Conservation (phyloP, 2,329 filamentous ascomycete genomes). For the Colletotrichum eremochloae region DNA sequence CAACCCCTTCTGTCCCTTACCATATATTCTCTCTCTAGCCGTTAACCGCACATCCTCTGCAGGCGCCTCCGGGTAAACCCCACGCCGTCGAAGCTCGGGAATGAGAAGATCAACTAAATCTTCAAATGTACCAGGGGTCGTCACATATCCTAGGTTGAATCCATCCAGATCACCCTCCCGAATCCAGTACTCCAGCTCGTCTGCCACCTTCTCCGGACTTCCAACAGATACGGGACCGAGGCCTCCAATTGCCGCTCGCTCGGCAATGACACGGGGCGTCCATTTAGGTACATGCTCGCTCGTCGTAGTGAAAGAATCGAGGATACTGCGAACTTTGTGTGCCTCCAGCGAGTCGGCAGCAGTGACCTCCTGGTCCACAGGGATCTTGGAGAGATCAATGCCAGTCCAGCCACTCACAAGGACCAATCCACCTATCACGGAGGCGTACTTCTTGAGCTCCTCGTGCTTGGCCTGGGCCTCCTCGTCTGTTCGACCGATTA, state of each 20-base stretch:
- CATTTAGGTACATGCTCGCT: constrained; percentile 59
- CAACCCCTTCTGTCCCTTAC: constrained; percentile 68
- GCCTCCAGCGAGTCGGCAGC: constrained; percentile 67
- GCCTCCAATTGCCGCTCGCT: constrained; percentile 58
- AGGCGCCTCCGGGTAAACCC: constrained; percentile 49
- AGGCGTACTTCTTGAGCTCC: constrained; percentile 65
- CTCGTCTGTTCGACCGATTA: constrained; percentile 63
- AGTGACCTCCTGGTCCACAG: constrained; percentile 69
- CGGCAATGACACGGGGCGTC: constrained; percentile 59
- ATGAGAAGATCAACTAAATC: constrained; percentile 51
- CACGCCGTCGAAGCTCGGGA: constrained; percentile 48
- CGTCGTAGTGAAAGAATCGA: constrained; percentile 63
- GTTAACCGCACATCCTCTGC: constrained; percentile 57
- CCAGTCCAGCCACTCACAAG: constrained; percentile 71
- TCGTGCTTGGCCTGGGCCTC: constrained; percentile 67
- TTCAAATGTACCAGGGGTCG: constrained; percentile 55
- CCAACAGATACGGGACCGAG: constrained; percentile 54
- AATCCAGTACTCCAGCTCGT: constrained; percentile 61
- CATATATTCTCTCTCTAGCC: constrained; percentile 73
- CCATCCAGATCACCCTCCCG: constrained; percentile 58
- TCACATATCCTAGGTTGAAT: constrained; percentile 59
- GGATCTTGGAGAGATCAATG: constrained; percentile 70
- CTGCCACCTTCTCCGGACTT: constrained; percentile 57
- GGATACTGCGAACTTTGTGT: constrained; percentile 62
- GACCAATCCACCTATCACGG: constrained; percentile 66